Conservation (phyloP, 208 protist species). For the Blechomonas ayalai region DNA sequence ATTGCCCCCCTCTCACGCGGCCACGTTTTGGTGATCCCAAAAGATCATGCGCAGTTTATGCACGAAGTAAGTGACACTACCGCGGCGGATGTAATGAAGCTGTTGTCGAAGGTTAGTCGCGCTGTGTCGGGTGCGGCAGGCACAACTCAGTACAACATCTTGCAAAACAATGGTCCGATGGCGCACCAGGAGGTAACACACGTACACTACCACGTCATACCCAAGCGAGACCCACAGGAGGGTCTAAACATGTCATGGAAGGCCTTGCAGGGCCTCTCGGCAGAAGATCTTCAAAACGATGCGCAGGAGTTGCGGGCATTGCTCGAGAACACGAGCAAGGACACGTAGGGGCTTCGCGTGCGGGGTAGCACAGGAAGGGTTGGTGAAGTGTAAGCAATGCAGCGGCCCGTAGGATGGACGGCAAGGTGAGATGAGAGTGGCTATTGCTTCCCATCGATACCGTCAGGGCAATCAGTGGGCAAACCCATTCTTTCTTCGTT, state of each 20-base stretch:
- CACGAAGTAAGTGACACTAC: conserved; percentile 69
- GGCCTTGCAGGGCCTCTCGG: too few species aligned
- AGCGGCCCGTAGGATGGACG: too few species aligned
- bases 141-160: conserved; percentile 84
- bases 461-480: too few species aligned
- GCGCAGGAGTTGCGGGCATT: too few species aligned
- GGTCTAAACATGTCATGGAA: conserved; percentile 70
- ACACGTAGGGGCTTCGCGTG: too few species aligned
- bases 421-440: too few species aligned
- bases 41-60: conserved; percentile 64
- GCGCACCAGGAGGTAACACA: conserved; percentile 91
- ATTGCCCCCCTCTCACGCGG: conserved; percentile 78
- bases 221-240: conserved; percentile 52
- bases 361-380: too few species aligned
- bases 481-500: too few species aligned
- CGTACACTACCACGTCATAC: conserved; percentile 94
- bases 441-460: too few species aligned
- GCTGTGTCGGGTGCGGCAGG: conserved; percentile 53
- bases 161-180: conserved; percentile 90
- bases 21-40: conserved; percentile 82
- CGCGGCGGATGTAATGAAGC: conserved; percentile 53
- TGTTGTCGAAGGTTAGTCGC: conserved; percentile 50
- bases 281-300: too few species aligned
- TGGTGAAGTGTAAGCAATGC: too few species aligned
- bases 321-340: too few species aligned